These are phyloP conservation scores for Monosporascus sp. DNA, from an alignment of 2,329 filamentous ascomycete species.

Conservation along the genomic window DNA sequence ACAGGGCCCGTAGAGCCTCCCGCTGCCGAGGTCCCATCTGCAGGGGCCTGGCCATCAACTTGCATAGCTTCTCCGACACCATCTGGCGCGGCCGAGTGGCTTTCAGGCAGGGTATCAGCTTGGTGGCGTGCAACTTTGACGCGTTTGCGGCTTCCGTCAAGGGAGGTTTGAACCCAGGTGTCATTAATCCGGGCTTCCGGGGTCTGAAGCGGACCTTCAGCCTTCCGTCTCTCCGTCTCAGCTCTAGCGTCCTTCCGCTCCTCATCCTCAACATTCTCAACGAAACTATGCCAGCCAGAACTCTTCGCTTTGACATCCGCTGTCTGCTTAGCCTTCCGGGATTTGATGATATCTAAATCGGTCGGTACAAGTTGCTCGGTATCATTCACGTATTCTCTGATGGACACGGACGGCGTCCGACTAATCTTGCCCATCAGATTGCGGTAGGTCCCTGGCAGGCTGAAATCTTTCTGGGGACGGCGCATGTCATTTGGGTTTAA, in stretches of 20 bases:
- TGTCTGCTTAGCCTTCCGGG: slow-evolving; percentile 28
- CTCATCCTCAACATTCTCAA: slow-evolving; percentile 18
- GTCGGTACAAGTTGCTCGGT: slow-evolving; percentile 85
- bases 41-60: slow-evolving; percentile 1
- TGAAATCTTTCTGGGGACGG: slow-evolving; percentile 78
- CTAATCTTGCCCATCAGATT: slow-evolving; percentile 73
- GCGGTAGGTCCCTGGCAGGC: slow-evolving; percentile 81
- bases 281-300: slow-evolving; percentile 19
- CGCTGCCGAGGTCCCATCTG: not conserved
- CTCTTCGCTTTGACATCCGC: slow-evolving; percentile 17
- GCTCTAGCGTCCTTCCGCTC: slow-evolving; percentile 19
- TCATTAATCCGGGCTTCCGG: slow-evolving; percentile 29
- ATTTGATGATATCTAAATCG: slow-evolving; percentile 66
- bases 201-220: slow-evolving; percentile 12
- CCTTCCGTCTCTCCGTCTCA: slow-evolving; percentile 22
- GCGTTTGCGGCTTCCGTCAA: slow-evolving; percentile 36
- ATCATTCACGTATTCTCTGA: slow-evolving; percentile 64
- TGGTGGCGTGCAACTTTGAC: slow-evolving; percentile 29
- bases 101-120: slow-evolving; percentile 2
- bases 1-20: not conserved
- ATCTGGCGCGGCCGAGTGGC: not conserved
- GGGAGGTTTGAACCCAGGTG: slow-evolving; percentile 34
- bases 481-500: slow-evolving; percentile 86
- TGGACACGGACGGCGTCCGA: slow-evolving; percentile 58
- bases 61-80: slow-evolving; percentile 7